Conservation (phyloP, 306 rosid species). For the Vicia faba region DNA sequence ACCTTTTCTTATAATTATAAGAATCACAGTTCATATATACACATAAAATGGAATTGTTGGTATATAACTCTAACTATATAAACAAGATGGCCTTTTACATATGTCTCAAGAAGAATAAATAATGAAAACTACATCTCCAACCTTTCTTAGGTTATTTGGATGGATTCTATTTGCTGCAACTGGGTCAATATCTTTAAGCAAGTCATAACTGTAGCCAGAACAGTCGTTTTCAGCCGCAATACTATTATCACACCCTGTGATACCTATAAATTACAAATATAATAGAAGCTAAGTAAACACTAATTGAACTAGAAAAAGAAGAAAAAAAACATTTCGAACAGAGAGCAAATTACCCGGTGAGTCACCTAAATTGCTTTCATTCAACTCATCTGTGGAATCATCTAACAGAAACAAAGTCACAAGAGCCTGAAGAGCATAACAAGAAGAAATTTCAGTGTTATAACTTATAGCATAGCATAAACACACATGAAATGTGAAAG, state of each 20-base stretch:
- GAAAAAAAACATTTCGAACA: background rate
- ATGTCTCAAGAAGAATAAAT: conserved; percentile 26
- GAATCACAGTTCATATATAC: background rate
- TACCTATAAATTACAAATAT: conserved; percentile 45
- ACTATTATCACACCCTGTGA: conserved; percentile 32
- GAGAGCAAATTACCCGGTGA: conserved; percentile 48
- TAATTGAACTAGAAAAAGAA: background rate
- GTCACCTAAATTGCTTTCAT: conserved; percentile 40
- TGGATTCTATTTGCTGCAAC: conserved; percentile 87
- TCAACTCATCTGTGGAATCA: conserved; percentile 56
- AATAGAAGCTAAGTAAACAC: background rate
- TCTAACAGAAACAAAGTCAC: conserved; percentile 83
- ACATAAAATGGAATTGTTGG: conserved; percentile 5
- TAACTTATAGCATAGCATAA: background rate
- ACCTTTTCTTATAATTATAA: background rate
- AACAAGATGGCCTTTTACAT: background rate
- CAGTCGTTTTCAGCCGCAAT: conserved; percentile 40
- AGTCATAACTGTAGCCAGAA: conserved; percentile 50
- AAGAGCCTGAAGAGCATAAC: conserved; percentile 62
- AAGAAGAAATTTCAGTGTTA: background rate
- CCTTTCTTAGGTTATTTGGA: conserved; percentile 90
- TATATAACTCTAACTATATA: background rate
- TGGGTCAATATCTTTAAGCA: conserved; percentile 80
- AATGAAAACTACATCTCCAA: conserved; percentile 37
- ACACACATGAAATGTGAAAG: background rate